phyloP scores from a whole-genome alignment of 2,329 filamentous ascomycete species.

The Balansia obtecta region DNA sequence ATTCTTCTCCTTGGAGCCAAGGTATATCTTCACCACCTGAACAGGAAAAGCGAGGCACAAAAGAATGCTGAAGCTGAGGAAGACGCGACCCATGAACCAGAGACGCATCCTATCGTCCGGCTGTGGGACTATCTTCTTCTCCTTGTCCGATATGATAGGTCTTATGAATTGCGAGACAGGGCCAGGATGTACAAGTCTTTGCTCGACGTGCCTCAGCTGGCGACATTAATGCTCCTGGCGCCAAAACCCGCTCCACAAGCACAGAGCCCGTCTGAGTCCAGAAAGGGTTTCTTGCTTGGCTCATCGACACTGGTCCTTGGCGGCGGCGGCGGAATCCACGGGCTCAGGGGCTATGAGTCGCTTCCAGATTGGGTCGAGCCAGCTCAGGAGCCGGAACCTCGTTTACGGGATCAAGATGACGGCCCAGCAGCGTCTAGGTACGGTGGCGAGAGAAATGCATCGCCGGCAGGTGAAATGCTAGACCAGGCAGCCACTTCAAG shows the following conservation, averaged over 20 bases:
- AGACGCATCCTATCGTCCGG: conserved; percentile 54
- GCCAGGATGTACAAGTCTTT: conserved; percentile 80
- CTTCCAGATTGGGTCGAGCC: conserved; percentile 76
- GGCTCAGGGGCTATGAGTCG: conserved; percentile 64
- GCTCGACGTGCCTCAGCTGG: conserved; percentile 72
- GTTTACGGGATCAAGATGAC: conserved; percentile 50
- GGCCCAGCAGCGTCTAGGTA: conserved; percentile 17
- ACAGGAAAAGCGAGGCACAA: conserved; percentile 39
- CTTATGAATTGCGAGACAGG: conserved; percentile 88
- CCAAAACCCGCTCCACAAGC: conserved; percentile 89
- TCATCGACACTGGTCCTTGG: conserved; percentile 78
- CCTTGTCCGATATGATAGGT: conserved; percentile 83
- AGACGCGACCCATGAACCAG: conserved; percentile 17
- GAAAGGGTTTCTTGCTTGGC: conserved; percentile 67
- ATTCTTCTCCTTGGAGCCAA: conserved; percentile 92
- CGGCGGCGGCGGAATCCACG: conserved; percentile 58
- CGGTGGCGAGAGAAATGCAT: conserved; percentile 19
- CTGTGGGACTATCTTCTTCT: conserved; percentile 79
- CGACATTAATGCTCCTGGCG: conserved; percentile 78
- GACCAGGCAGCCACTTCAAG: conserved; percentile 38
- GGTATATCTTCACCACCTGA: conserved; percentile 83
- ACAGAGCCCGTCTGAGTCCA: conserved; percentile 75
- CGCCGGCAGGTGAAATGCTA: conserved; percentile 51
- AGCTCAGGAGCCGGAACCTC: conserved; percentile 67
- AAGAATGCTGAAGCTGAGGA: conserved; percentile 23